These are phyloP conservation scores for Trebouxia sp. DNA, from an alignment of 139 green algal genomes.

Conservation along the genomic window DNA sequence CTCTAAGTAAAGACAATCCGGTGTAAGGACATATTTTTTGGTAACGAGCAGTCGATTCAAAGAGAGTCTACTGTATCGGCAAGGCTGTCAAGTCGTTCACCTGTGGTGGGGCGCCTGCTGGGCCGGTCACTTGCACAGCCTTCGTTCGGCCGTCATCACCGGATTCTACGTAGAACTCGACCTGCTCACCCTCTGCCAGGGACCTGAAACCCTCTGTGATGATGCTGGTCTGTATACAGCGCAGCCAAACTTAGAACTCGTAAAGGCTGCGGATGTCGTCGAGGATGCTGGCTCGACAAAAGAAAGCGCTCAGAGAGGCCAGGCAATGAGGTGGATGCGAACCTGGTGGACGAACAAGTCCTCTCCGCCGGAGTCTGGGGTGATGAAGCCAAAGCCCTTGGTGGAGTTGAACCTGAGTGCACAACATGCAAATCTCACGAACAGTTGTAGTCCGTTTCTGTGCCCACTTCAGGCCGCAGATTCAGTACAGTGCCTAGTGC, in stretches of 20 bases:
- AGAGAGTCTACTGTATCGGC: too few relatives aligned
- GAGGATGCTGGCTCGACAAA: too few relatives aligned
- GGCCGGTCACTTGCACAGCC: slow-evolving; percentile 55
- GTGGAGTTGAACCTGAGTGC: slow-evolving; percentile 81
- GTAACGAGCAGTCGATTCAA: too few relatives aligned
- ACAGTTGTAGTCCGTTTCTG: too few relatives aligned
- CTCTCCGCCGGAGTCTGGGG: slow-evolving; percentile 64
- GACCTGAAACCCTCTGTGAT: slow-evolving; percentile 77
- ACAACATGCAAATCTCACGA: neutral
- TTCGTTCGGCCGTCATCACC: slow-evolving; percentile 64
- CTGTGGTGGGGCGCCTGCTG: slow-evolving; percentile 48
- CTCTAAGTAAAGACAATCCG: too few relatives aligned
- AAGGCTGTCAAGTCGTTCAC: neutral
- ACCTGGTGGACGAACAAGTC: slow-evolving; percentile 82
- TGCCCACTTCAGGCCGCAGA: too few relatives aligned
- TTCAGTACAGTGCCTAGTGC: too few relatives aligned
- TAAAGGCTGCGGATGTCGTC: too few relatives aligned
- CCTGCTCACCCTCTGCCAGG: slow-evolving; percentile 72
- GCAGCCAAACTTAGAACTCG: too few relatives aligned
- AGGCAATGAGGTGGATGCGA: too few relatives aligned
- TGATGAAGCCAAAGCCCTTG: slow-evolving; percentile 90
- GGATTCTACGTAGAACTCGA: slow-evolving; percentile 75
- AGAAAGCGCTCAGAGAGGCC: too few relatives aligned
- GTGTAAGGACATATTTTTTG: too few relatives aligned
- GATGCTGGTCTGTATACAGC: slow-evolving; percentile 61